These are phyloP conservation scores for Salmacisia buchloeana DNA, from an alignment of 1,284 basidiomycete genomes.

Conservation along the genomic window DNA sequence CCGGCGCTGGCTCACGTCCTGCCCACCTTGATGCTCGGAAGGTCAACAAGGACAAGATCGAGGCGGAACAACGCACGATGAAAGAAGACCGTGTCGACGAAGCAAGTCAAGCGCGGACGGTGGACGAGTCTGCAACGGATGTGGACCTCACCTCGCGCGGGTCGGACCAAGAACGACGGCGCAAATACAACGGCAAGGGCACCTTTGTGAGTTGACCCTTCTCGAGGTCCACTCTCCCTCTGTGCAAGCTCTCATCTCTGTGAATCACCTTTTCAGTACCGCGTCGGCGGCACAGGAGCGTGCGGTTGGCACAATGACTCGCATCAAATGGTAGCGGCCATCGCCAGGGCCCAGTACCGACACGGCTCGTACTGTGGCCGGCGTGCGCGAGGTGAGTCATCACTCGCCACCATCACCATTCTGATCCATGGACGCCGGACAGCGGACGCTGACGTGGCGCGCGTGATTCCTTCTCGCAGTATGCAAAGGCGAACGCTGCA, in stretches of 20 bases:
- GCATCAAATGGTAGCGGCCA: neutral
- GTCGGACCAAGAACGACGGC: neutral
- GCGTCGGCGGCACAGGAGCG: neutral
- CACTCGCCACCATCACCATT: neutral
- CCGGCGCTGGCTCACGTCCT: too few species aligned
- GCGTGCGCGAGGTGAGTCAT: neutral
- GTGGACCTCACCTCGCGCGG: neutral
- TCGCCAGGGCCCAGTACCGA: neutral
- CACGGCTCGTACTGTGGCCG: neutral
- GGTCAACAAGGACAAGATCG: too few species aligned
- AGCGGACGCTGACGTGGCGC: neutral
- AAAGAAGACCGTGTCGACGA: too few species aligned
- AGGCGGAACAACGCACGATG: too few species aligned
- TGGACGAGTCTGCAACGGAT: too few species aligned
- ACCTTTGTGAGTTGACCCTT: neutral
- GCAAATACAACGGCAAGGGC: neutral
- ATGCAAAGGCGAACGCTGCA: neutral
- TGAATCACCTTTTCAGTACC: neutral
- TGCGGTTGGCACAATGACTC: constrained; percentile 7
- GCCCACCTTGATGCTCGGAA: too few species aligned
- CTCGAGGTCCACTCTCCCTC: neutral
- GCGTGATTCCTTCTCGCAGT: neutral
- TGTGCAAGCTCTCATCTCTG: neutral
- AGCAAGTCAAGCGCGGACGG: too few species aligned
- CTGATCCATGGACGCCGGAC: neutral